Percentiles rank a stretch among this genome's conserved stretches.
These are phyloP conservation scores for Mortierella sp. DNA, from an alignment of 371 early-diverging fungal genomes.

Conservation along the genomic window DNA sequence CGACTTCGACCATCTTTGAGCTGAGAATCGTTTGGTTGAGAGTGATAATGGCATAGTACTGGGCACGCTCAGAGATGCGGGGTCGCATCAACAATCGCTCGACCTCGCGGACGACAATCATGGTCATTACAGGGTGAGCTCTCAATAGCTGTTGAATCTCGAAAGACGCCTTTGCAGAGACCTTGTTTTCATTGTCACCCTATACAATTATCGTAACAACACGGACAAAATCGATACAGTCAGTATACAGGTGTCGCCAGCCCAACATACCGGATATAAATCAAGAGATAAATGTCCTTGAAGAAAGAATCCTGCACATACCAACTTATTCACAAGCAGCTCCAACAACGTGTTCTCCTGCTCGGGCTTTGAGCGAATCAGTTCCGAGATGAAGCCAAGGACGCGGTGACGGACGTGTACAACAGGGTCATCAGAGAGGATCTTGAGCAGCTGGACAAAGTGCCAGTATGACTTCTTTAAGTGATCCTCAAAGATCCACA, in stretches of 20 bases:
- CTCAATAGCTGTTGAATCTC: slow-evolving; percentile 80
- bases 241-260: too few relatives aligned
- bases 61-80: slow-evolving; percentile 76
- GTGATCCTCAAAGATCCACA: slow-evolving; percentile 95
- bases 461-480: slow-evolving; percentile 92
- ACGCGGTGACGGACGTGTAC: slow-evolving; percentile 83
- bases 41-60: slow-evolving; percentile 89
- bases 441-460: slow-evolving; percentile 80
- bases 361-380: slow-evolving; percentile 90
- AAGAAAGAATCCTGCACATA: too few relatives aligned
- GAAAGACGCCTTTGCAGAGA: slow-evolving; percentile 86
- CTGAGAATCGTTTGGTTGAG: slow-evolving; percentile 92
- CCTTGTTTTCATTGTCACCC: slow-evolving; percentile 91
- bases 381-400: slow-evolving; percentile 77
- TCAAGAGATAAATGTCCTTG: neutral
- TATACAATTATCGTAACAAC: slow-evolving; percentile 16
- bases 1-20: slow-evolving; percentile 73
- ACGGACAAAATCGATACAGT: too few relatives aligned
- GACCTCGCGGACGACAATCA: slow-evolving; percentile 85
- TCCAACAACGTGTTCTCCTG: slow-evolving; percentile 94
- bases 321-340: slow-evolving; percentile 91
- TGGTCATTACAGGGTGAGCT: slow-evolving; percentile 88
- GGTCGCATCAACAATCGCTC: slow-evolving; percentile 86
- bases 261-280: neutral
- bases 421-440: slow-evolving; percentile 87